Evolutionary conservation across 306 rosid species (phyloP).

Genomic region (Lathyrus tuberosus): DNA sequence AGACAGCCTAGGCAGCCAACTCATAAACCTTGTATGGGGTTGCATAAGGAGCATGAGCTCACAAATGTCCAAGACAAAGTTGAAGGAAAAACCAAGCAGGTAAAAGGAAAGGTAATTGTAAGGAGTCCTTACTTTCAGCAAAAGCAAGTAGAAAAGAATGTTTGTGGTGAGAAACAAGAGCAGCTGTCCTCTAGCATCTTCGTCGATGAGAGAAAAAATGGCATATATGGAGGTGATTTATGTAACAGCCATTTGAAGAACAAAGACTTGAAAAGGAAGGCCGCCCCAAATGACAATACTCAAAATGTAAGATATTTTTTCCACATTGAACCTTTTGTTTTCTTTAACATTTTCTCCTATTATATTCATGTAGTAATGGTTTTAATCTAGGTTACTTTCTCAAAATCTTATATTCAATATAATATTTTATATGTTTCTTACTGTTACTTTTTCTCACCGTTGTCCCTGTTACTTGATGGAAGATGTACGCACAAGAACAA

Average conservation of each 20-base stretch:
- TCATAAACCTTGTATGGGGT: constrained; percentile 75
- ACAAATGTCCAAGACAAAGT: constrained; percentile 38
- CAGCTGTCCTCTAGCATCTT: constrained; percentile 30
- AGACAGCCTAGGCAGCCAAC: constrained; percentile 60
- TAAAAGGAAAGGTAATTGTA: constrained; percentile 59
- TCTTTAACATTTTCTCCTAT: constrained; percentile 25
- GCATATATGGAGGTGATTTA: constrained; percentile 42
- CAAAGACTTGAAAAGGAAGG: constrained; percentile 62
- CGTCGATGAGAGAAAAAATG: constrained; percentile 37
- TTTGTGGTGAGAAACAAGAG: constrained; percentile 45
- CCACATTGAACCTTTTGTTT: constrained; percentile 32
- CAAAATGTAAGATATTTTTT: constrained; percentile 58
- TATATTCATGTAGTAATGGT: constrained; percentile 28
- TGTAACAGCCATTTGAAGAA: constrained; percentile 41
- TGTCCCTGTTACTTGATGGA: constrained; percentile 11
- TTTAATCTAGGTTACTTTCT: too few relatives aligned
- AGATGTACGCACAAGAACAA: constrained; percentile 76
- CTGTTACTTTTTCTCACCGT: constrained; percentile 23
- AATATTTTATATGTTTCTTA: neutral
- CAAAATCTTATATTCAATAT: constrained; percentile 16
- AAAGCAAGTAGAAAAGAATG: constrained; percentile 49
- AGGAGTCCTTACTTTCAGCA: constrained; percentile 76
- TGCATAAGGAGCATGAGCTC: constrained; percentile 54
- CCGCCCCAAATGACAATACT: constrained; percentile 46
- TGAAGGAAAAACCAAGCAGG: constrained; percentile 56